Evolutionary conservation across 768 basidiomycete genomes (phyloP).

Genomic region (Boletus barrowsii): DNA sequence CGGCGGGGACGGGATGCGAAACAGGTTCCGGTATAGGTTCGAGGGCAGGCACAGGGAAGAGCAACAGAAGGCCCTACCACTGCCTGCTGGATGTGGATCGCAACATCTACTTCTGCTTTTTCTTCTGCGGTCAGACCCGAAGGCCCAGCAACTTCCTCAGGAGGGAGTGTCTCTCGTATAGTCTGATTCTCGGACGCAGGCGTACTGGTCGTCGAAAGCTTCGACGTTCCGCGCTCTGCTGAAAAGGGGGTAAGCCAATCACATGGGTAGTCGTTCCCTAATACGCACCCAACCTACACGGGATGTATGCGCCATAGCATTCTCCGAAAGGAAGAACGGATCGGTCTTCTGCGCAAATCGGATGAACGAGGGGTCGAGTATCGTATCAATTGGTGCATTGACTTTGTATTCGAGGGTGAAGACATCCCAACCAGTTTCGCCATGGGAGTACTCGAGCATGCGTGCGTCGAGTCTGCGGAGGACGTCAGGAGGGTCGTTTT

Average conservation of each 20-base stretch:
- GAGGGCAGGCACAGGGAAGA: background rate
- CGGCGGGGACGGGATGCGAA: background rate
- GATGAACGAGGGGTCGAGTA: slow-evolving; percentile 92
- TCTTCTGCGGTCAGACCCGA: slow-evolving; percentile 23
- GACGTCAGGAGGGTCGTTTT: slow-evolving; percentile 79
- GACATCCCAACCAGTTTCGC: slow-evolving; percentile 99
- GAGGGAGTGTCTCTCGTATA: slow-evolving; percentile 22
- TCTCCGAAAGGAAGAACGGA: too few relatives aligned
- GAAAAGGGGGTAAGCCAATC: background rate
- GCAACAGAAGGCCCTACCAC: slow-evolving; percentile 2
- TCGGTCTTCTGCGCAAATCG: too few relatives aligned
- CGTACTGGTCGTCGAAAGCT: slow-evolving; percentile 47
- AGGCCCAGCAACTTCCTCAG: slow-evolving; percentile 26
- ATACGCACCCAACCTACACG: slow-evolving; percentile 38
- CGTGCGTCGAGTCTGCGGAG: slow-evolving; percentile 92
- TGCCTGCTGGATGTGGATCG: slow-evolving; percentile 14
- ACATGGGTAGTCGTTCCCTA: background rate
- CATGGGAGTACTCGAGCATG: slow-evolving; percentile 94
- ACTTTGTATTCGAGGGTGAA: slow-evolving; percentile 98
- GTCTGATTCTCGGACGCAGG: slow-evolving; percentile 46
- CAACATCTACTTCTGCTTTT: slow-evolving; percentile 13
- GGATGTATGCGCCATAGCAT: too few relatives aligned
- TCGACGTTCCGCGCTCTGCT: slow-evolving; percentile 38
- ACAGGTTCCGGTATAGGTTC: slow-evolving; percentile 1
- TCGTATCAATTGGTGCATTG: slow-evolving; percentile 93